phyloP scores from a whole-genome alignment of 257 asterid species.

The Leptodermis oblonga region DNA sequence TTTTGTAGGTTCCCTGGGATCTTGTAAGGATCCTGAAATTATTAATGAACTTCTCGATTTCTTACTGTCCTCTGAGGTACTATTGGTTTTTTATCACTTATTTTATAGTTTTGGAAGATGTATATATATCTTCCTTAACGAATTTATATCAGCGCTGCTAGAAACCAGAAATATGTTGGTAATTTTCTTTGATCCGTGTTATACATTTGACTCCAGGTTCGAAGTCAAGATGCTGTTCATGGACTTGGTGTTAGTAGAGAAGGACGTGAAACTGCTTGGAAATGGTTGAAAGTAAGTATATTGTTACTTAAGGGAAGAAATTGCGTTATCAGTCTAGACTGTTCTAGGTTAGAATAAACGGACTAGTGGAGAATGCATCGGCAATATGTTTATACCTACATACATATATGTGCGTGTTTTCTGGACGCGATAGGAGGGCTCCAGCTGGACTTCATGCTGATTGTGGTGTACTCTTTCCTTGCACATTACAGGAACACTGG shows the following conservation, averaged over 20 bases:
- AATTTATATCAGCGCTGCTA: constrained; percentile 1
- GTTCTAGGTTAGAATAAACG: not conserved
- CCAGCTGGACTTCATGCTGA: not conserved
- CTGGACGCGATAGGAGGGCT: no score
- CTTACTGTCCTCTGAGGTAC: constrained; percentile 74
- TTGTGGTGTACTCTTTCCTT: not conserved
- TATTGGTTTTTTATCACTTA: constrained; percentile 10
- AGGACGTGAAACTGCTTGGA: constrained; percentile 80
- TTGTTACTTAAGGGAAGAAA: not conserved
- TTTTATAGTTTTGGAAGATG: not conserved
- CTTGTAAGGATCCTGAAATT: constrained; percentile 75
- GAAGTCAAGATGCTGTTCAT: constrained; percentile 85
- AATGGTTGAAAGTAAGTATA: constrained; percentile 73
- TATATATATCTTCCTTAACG: not conserved
- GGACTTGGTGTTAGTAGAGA: constrained; percentile 72
- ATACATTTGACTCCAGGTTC: constrained; percentile 47
- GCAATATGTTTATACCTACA: not conserved
- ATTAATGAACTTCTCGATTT: constrained; percentile 64
- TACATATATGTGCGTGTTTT: not conserved
- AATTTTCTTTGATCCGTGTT: not conserved
- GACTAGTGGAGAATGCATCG: not conserved
- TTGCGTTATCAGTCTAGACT: not conserved
- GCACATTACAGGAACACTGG: constrained; percentile 63
- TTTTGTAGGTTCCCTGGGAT: constrained; percentile 57
- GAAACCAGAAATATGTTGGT: constrained; percentile 7